Base-by-base conservation (phyloP, 805 yeast species). In the Debaryomyces castellii region DNA sequence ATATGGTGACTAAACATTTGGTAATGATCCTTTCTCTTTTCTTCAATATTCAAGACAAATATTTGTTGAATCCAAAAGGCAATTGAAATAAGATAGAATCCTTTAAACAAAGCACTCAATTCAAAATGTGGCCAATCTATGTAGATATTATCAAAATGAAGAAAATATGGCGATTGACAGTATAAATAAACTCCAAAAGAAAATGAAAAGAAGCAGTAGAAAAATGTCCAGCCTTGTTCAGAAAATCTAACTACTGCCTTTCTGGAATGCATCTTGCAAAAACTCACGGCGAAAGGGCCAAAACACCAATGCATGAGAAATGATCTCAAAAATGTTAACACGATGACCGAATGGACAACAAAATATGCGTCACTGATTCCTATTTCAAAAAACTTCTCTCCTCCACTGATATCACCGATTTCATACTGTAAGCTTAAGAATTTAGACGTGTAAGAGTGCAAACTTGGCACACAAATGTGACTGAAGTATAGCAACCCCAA, bases 1-100 rank as follows among this genome's bases (percentile, higher is more conserved):
- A 91, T 81, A 64, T 90, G 97, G 63, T 90, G 97, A 39, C 83
- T 69, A 58, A 89, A 81, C 97, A 90, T 90, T 66, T 90, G 96
- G 54, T 67, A 64, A 61, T 87, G 83, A 62, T 90, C 97, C 60
- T 89, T 89, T 50, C 97, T 79, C 51, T 76, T 79, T 49, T 80
- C 83, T 65, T 90, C 97, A 42, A 89, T 66, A 65, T 89, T 81
- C 48, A 91, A 71, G 24, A 86, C 87, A 53, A 87, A 74, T 20
- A 88, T 73, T 64, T 89, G 96, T 56, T 87, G 89, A 50, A 88
- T 58, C 95, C 96, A 91, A 53, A 79, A 80, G 11, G 86, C 83
- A n/a, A 85, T 73, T 54, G 86, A 85, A 33, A 81, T 64, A 34
- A 90, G 73, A 57, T 90, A 90, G 66, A 86, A 91, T 9, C 66